Percentiles rank a stretch among this genome's conserved stretches.
phyloP scores from a whole-genome alignment of 805 yeast genomes.

The Lipomyces orientalis region DNA sequence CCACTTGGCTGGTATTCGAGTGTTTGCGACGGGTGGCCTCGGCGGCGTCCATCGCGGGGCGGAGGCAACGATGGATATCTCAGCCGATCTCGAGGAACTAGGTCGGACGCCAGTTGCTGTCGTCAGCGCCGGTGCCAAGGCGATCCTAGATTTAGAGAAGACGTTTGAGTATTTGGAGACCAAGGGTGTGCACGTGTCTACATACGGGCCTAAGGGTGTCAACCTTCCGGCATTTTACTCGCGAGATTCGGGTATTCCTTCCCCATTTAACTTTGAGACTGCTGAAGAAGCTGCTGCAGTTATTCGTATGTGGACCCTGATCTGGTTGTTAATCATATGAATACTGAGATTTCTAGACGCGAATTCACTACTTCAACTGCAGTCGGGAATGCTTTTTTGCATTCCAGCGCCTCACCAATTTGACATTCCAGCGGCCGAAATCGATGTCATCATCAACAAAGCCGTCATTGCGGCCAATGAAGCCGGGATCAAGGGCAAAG shows the following conservation, averaged over 20 bases:
- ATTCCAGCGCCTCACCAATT: conserved; percentile 75
- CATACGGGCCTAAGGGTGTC: conserved; percentile 59
- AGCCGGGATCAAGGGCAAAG: conserved; percentile 68
- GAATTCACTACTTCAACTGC: conserved; percentile 56
- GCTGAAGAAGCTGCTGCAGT: conserved; percentile 67
- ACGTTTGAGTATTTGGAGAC: conserved; percentile 90
- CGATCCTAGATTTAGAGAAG: conserved; percentile 76
- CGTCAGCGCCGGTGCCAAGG: conserved; percentile 92
- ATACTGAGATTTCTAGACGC: conserved; percentile 38
- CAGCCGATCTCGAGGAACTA: conserved; percentile 86
- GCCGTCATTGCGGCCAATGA: conserved; percentile 64
- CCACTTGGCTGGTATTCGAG: conserved; percentile 72
- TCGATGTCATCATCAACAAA: conserved; percentile 60
- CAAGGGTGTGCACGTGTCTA: conserved; percentile 85
- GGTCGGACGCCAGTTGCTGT: conserved; percentile 84
- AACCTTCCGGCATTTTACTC: conserved; percentile 83
- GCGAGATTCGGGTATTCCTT: conserved; percentile 70
- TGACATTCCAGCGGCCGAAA: conserved; percentile 61
- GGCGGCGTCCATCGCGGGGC: conserved; percentile 91
- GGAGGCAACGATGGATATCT: conserved; percentile 74
- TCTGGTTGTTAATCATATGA: background rate
- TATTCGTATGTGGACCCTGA: conserved; percentile 49
- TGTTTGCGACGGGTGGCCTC: conserved; percentile 91
- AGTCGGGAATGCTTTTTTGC: conserved; percentile 78
- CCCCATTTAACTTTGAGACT: conserved; percentile 68